phyloP scores from a whole-genome alignment of 192 early-diverging fungal species.

The Coemansia umbellata region DNA sequence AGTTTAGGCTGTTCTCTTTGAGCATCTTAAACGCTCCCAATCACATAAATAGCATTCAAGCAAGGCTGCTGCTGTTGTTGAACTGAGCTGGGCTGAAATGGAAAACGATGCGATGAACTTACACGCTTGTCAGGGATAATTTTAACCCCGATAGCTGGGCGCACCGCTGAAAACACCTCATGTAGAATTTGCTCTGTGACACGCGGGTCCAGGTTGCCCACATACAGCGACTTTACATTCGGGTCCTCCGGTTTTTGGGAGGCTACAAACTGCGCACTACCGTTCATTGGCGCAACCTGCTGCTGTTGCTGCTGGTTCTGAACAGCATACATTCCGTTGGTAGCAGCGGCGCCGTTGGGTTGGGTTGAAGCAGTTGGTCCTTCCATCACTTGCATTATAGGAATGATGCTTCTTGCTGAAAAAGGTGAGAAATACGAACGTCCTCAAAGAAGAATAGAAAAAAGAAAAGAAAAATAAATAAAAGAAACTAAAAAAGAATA shows the following conservation, averaged over 20 bases:
- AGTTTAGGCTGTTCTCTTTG: too few species aligned
- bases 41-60: background rate
- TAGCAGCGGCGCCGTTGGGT: conserved; percentile 16
- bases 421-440: conserved; percentile 3
- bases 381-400: conserved; percentile 37
- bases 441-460: conserved; percentile 13
- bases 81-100: too few species aligned
- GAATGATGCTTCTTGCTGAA: background rate
- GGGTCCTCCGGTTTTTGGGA: conserved; percentile 19
- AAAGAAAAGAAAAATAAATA: conserved; percentile 12
- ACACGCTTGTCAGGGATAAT: conserved; percentile 74
- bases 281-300: conserved; percentile 23
- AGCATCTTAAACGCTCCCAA: too few species aligned
- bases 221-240: conserved; percentile 67
- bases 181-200: conserved; percentile 69
- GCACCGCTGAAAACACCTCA: conserved; percentile 67
- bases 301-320: conserved; percentile 39
- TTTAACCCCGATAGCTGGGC: conserved; percentile 67
- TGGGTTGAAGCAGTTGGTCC: conserved; percentile 16
- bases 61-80: too few species aligned
- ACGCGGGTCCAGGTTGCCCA: conserved; percentile 80
- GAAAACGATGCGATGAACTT: conserved; percentile 26
- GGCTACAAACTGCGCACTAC: conserved; percentile 38
- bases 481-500: conserved; percentile 16
- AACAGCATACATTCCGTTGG: conserved; percentile 28